A percentile compares a stretch with the other conserved stretches of the same genome.
Evolutionary conservation across 225 moss, liverwort and hornwort species (phyloP).

Genomic region (Anthoceros angustus): DNA sequence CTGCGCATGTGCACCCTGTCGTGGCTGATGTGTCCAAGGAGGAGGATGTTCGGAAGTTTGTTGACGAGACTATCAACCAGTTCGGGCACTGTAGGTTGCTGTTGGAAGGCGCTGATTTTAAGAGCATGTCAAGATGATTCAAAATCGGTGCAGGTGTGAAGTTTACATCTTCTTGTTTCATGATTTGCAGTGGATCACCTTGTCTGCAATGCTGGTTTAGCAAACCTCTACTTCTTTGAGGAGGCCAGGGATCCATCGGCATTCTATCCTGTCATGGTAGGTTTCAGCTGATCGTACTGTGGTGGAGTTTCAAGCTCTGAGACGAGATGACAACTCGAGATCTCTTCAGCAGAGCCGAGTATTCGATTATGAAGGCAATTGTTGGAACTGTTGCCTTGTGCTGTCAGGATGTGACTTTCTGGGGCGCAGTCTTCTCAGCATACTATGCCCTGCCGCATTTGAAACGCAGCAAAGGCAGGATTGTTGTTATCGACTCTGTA

Average conservation of each 20-base stretch:
- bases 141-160: background rate
- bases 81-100: slow-evolving; percentile 28
- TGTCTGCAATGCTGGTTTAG: slow-evolving; percentile 28
- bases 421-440: slow-evolving; percentile 28
- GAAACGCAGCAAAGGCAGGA: slow-evolving; percentile 22
- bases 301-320: too few species aligned
- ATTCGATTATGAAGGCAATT: background rate
- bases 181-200: slow-evolving; percentile 34
- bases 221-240: slow-evolving; percentile 24
- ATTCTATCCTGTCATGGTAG: slow-evolving; percentile 15
- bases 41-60: slow-evolving; percentile 24
- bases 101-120: background rate
- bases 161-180: background rate
- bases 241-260: slow-evolving; percentile 13
- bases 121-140: background rate
- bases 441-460: slow-evolving; percentile 33
- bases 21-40: slow-evolving; percentile 28
- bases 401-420: slow-evolving; percentile 27
- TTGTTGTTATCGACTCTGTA: slow-evolving; percentile 25
- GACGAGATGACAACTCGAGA: too few species aligned
- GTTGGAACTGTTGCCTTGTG: background rate
- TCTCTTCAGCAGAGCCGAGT: background rate
- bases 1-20: slow-evolving; percentile 19
- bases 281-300: background rate
- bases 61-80: slow-evolving; percentile 24